Conservation (phyloP, 2,329 filamentous ascomycete genomes). For the Cercospora berteroae region DNA sequence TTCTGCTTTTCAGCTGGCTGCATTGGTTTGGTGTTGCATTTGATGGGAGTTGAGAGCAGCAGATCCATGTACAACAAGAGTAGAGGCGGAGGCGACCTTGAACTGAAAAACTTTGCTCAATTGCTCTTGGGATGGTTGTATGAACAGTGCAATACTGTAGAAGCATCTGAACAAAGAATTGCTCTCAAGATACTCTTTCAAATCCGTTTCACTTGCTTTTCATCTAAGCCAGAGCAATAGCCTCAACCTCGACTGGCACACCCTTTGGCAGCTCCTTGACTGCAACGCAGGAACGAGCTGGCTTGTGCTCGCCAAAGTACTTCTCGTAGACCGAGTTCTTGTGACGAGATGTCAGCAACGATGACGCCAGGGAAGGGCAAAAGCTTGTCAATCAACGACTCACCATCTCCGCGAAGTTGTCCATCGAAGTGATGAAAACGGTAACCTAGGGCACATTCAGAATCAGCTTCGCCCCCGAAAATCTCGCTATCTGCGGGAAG, state of each 20-base stretch:
- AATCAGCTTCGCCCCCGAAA: conserved; percentile 8
- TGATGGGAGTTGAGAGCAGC: not conserved
- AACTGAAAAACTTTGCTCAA: not conserved
- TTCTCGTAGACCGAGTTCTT: conserved; percentile 78
- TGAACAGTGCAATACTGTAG: not conserved
- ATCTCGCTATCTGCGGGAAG: not conserved
- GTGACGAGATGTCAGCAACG: not conserved
- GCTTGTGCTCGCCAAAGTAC: conserved; percentile 73
- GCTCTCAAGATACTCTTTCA: not conserved
- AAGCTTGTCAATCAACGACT: conserved; percentile 1
- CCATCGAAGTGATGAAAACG: conserved; percentile 91
- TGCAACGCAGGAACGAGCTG: conserved; percentile 83
- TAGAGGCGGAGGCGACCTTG: not conserved
- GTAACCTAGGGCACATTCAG: conserved; percentile 40
- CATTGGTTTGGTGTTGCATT: not conserved
- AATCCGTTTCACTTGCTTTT: not conserved
- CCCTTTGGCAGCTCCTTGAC: conserved; percentile 85
- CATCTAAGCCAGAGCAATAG: conserved; percentile 59
- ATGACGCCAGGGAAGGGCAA: not conserved
- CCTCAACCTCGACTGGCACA: conserved; percentile 87
- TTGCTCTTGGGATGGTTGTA: not conserved
- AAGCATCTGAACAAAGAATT: not conserved
- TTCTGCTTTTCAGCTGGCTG: not conserved
- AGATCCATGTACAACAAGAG: not conserved
- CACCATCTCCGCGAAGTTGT: conserved; percentile 72